Evolutionary conservation across 495 filamentous ascomycete species (phyloP).

Genomic region (Aspergillus bridgeri): DNA sequence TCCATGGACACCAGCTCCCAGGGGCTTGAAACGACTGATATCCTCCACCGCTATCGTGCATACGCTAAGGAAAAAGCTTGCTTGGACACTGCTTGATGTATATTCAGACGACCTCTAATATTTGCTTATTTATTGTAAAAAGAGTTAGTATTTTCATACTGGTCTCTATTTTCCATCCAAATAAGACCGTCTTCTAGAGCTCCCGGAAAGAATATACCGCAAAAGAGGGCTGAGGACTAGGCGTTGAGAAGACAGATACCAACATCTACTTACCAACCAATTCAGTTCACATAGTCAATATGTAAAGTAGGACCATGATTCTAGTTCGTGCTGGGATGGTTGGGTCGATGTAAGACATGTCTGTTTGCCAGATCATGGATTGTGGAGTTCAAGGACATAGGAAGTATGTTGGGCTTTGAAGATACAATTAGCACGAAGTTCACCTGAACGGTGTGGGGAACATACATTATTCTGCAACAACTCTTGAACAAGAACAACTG

Average conservation of each 20-base stretch:
- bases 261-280: not conserved
- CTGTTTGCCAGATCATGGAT: slow-evolving; percentile 30
- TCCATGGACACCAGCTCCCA: slow-evolving; percentile 31
- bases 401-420: slow-evolving; percentile 28
- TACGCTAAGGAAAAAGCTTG: slow-evolving; percentile 52
- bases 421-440: slow-evolving; percentile 8
- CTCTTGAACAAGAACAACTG: slow-evolving; percentile 57
- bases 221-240: no score
- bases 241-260: not conserved
- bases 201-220: no score
- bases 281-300: slow-evolving; percentile 1
- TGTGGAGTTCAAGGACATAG: slow-evolving; percentile 20
- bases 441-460: not conserved
- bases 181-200: not conserved
- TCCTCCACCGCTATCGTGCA: slow-evolving; percentile 48
- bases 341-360: slow-evolving; percentile 23
- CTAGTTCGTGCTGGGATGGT: not conserved
- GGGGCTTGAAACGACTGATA: slow-evolving; percentile 48
- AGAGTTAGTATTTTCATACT: no score
- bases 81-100: slow-evolving; percentile 14
- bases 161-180: no score
- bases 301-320: not conserved
- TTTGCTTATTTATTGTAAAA: not conserved
- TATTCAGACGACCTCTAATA: not conserved
- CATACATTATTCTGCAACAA: slow-evolving; percentile 52